Conservation (phyloP, 2,329 filamentous ascomycete species). For the Arachnomyces sp. region DNA sequence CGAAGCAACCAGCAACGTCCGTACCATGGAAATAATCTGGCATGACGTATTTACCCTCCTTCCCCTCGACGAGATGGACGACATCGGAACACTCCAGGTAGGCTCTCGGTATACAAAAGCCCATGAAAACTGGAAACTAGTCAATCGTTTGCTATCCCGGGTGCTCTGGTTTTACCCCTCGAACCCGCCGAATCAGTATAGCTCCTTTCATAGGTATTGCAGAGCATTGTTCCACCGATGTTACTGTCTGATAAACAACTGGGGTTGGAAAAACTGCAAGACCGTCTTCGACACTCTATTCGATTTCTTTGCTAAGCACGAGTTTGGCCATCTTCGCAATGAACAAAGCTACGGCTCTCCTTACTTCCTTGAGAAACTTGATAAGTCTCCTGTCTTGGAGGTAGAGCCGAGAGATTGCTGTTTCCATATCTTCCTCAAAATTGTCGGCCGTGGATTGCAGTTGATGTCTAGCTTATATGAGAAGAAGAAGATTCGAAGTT, state of each 20-base stretch:
- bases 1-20: slow-evolving; percentile 28
- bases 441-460: slow-evolving; percentile 42
- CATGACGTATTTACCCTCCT: slow-evolving; percentile 43
- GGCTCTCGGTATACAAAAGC: slow-evolving; percentile 32
- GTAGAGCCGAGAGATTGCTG: slow-evolving; percentile 42
- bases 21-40: slow-evolving; percentile 31
- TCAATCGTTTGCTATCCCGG: slow-evolving; percentile 39
- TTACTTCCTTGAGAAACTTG: slow-evolving; percentile 45
- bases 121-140: slow-evolving; percentile 43
- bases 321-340: slow-evolving; percentile 42
- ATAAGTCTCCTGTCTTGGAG: slow-evolving; percentile 35
- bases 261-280: slow-evolving; percentile 52
- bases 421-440: slow-evolving; percentile 54
- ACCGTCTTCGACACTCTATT: slow-evolving; percentile 45
- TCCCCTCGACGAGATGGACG: slow-evolving; percentile 47
- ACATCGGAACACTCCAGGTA: slow-evolving; percentile 37
- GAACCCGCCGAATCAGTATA: slow-evolving; percentile 30
- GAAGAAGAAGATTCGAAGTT: slow-evolving; percentile 48
- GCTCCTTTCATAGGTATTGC: slow-evolving; percentile 49
- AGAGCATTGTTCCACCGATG: slow-evolving; percentile 45
- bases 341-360: slow-evolving; percentile 47
- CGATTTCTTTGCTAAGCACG: slow-evolving; percentile 51
- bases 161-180: slow-evolving; percentile 40
- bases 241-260: slow-evolving; percentile 43
- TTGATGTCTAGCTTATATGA: slow-evolving; percentile 39